Conservation (phyloP, 331 rosid genomes). For the Rosa hybrid region DNA sequence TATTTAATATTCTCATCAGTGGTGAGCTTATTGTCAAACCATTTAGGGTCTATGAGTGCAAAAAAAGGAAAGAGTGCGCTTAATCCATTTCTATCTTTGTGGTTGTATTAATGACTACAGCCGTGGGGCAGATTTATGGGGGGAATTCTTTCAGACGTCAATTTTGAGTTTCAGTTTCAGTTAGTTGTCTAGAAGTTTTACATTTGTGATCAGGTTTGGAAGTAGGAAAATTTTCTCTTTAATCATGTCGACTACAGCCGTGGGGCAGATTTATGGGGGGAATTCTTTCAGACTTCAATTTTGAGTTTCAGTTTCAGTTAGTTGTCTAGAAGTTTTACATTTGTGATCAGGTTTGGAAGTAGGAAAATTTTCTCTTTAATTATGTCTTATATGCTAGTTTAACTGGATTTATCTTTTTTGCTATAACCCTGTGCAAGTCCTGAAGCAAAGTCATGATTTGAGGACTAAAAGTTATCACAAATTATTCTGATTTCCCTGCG, state of each 20-base stretch:
- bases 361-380: neutral
- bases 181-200: neutral
- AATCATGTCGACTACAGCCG: neutral
- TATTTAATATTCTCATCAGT: neutral
- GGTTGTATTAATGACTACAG: neutral
- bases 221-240: neutral
- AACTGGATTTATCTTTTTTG: neutral
- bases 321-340: neutral
- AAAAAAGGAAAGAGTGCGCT: neutral
- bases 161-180: neutral
- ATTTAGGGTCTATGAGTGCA: neutral
- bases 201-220: neutral
- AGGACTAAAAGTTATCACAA: neutral
- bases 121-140: neutral
- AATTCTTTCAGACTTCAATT: neutral
- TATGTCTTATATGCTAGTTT: neutral
- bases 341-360: neutral
- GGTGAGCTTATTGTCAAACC: neutral
- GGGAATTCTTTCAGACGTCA: neutral
- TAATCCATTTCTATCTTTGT: neutral
- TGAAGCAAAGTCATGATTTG: neutral
- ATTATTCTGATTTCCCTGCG: neutral
- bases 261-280: neutral
- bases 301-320: neutral
- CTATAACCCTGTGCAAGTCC: neutral